These are phyloP conservation scores for Yamadazyma phyllophila DNA, from an alignment of 805 yeast species.

Conservation along the genomic window DNA sequence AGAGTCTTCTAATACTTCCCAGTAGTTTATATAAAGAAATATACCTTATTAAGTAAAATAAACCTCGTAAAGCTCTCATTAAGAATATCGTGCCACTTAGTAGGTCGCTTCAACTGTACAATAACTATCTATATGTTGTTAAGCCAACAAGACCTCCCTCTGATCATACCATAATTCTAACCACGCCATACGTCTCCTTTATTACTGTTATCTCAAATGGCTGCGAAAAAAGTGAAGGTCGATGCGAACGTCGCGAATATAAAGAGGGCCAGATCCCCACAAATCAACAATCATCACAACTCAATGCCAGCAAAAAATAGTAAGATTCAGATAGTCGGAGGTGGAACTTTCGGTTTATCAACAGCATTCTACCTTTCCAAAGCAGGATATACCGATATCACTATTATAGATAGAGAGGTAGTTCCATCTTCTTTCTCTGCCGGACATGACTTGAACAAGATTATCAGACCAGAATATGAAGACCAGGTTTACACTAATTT, in stretches of 20 bases:
- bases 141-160: background rate
- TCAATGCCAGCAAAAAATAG: background rate
- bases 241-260: no score
- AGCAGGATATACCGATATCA: conserved; percentile 33
- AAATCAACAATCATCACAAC: background rate
- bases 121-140: no score
- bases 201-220: background rate
- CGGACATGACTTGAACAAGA: conserved; percentile 49
- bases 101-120: background rate
- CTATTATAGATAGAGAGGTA: conserved; percentile 32
- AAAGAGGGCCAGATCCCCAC: background rate
- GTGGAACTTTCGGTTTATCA: conserved; percentile 55
- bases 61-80: no score
- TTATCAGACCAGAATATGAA: conserved; percentile 47
- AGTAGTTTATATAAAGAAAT: conserved; percentile 11
- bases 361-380: conserved; percentile 43
- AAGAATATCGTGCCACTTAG: no score
- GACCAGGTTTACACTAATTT: conserved; percentile 41
- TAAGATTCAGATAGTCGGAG: conserved; percentile 46
- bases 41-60: no score
- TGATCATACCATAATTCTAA: background rate
- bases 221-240: conserved; percentile 2
- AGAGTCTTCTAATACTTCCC: conserved; percentile 22
- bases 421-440: conserved; percentile 48
- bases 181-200: background rate